Percentiles rank a stretch among this genome's conserved stretches.
These are phyloP conservation scores for Wallacemonas sp. DNA, from an alignment of 208 protist genomes.

Conservation along the genomic window DNA sequence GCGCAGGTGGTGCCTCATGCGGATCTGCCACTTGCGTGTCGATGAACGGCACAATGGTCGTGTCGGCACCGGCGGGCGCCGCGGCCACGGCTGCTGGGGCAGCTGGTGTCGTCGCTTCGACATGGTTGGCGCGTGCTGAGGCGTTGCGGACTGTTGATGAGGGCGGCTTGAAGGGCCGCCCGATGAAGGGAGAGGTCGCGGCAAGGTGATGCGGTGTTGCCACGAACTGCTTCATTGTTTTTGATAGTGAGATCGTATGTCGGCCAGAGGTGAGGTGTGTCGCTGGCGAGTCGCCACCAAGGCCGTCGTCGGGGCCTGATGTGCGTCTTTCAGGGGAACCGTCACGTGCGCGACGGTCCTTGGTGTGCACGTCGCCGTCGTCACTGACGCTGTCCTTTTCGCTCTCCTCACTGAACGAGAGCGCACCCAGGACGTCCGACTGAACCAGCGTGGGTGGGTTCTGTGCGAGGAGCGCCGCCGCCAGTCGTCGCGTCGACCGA, in stretches of 20 bases:
- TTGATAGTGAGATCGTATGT: slow-evolving; percentile 3
- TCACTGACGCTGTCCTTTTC: not conserved
- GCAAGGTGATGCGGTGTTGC: not conserved
- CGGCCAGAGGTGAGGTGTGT: not conserved
- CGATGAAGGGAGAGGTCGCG: not conserved
- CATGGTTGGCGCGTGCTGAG: too few relatives aligned
- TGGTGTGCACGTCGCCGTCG: not conserved
- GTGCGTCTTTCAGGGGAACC: not conserved
- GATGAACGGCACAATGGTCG: not conserved
- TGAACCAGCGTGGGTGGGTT: slow-evolving; percentile 1
- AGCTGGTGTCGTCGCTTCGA: not conserved
- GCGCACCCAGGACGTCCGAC: not conserved
- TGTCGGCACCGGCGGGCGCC: not conserved
- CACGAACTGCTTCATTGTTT: slow-evolving; percentile 2
- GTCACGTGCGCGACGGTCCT: not conserved
- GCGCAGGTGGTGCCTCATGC: too few relatives aligned
- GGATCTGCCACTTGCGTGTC: not conserved
- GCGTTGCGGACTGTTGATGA: slow-evolving; percentile 2
- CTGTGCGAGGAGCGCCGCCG: not conserved
- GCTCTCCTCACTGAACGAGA: slow-evolving; percentile 1
- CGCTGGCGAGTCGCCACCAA: not conserved
- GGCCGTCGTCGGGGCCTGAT: not conserved
- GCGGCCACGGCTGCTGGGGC: not conserved
- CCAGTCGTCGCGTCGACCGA: not conserved
- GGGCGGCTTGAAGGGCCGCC: slow-evolving; percentile 1